Base-by-base conservation (phyloP, 257 asterid species). In the Ajuga chamaepitys region DNA sequence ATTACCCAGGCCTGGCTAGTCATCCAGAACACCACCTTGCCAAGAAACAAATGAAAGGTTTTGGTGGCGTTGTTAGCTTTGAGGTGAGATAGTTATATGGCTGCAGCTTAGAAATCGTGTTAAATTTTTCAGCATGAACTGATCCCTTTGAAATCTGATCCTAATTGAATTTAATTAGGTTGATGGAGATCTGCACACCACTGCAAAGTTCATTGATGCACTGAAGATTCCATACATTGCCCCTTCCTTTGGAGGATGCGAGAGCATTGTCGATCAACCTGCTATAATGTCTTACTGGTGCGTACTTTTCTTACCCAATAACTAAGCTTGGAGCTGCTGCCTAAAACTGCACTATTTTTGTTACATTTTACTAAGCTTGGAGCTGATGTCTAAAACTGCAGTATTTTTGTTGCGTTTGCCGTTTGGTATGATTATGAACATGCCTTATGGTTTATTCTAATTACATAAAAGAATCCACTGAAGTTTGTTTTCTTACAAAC, bases 271-370 rank as follows among this genome's bases (percentile, higher is more conserved):
- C 45, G 96, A 91, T 60, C 98, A 86, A 79, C 98, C 98, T 52
- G 96, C 98, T 40, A 88, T 91, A 16, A 88, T 91, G 98, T 91
- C 98, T 64, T 91, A 88, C 62, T 91, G 96, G 98, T 91, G 79
- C 38, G 83, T 51, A 6, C 26, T 30, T 53, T 52, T 28, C 38
- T 52, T 25, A 52, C 26, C 55, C 20, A 42, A 40, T 58, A 38
- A 28, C 37, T 64, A 32, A 38, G 21, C 44, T 14, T 24, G 51
- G 2, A 18, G 30, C 21, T 9, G 18, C n/a, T n/a, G n/a, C 16
- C 9, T 26, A 46, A 34, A 35, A 18, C 0, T 20, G 26, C 44
- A 58, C 14, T 56, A 48, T 14, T n/a, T 25, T 14, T n/a, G 0
- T 38, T 17, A 14, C 5, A 61, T 26, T 10, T 46, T 35, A 26